phyloP scores from a whole-genome alignment of 805 yeast genomes.

The Ogataea glucozyma region DNA sequence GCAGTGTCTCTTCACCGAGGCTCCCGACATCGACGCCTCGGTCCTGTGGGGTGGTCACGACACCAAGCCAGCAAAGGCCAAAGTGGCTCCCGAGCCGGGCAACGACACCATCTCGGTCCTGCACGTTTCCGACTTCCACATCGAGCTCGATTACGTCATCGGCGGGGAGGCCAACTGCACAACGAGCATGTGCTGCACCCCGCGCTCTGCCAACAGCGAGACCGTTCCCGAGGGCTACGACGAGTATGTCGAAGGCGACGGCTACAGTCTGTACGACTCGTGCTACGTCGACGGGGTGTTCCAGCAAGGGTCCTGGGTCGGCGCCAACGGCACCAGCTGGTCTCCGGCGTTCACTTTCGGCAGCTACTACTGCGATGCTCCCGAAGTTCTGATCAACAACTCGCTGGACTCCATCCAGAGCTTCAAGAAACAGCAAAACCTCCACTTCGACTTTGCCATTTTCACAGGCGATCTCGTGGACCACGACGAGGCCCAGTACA shows the following conservation, averaged over 20 bases:
- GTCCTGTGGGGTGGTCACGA: constrained; percentile 49
- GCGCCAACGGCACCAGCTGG: constrained; percentile 35
- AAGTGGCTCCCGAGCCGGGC: constrained; percentile 42
- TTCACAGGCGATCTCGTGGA: constrained; percentile 78
- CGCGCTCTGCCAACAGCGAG: constrained; percentile 43
- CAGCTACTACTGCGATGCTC: constrained; percentile 64
- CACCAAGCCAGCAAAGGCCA: constrained; percentile 43
- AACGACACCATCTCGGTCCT: constrained; percentile 55
- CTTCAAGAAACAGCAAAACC: constrained; percentile 31
- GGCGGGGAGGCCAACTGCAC: constrained; percentile 64
- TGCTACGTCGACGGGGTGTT: constrained; percentile 34
- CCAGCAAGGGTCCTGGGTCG: constrained; percentile 29
- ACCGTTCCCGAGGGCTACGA: constrained; percentile 42
- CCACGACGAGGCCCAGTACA: constrained; percentile 55
- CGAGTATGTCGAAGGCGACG: constrained; percentile 15
- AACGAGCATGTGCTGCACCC: constrained; percentile 59
- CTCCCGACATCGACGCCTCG: constrained; percentile 49
- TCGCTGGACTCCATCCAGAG: constrained; percentile 48
- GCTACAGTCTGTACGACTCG: constrained; percentile 28
- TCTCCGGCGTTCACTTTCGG: constrained; percentile 65
- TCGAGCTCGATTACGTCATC: constrained; percentile 52
- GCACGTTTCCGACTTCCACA: constrained; percentile 68
- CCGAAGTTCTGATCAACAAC: constrained; percentile 59
- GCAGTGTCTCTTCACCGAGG: constrained; percentile 51
- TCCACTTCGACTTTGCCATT: constrained; percentile 57